Percentiles rank a stretch among this genome's conserved stretches.
Conservation (phyloP, 2,329 filamentous ascomycete genomes). For the Paracorniculantispora psalliotae region DNA sequence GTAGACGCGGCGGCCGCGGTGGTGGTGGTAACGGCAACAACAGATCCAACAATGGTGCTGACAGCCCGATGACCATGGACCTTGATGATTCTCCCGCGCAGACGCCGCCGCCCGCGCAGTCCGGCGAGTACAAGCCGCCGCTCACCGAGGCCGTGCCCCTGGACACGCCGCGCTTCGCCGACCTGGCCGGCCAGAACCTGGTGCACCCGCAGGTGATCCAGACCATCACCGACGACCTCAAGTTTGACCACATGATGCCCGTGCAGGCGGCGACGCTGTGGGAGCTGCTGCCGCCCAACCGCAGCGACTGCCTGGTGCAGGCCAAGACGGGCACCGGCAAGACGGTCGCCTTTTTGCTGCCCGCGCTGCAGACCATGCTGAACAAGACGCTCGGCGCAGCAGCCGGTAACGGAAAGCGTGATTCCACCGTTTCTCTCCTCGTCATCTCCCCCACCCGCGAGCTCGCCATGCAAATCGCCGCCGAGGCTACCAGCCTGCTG, state of each 20-base stretch:
- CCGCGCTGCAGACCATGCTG: conserved; percentile 75
- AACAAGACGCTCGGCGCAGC: conserved; percentile 28
- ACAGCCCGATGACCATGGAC: conserved; percentile 7
- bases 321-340: conserved; percentile 87
- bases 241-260: conserved; percentile 49
- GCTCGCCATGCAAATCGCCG: conserved; percentile 63
- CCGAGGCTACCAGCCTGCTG: conserved; percentile 66
- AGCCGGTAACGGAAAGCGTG: conserved; percentile 22
- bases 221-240: conserved; percentile 44
- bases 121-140: conserved; percentile 14
- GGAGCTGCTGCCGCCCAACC: conserved; percentile 40
- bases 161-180: conserved; percentile 43
- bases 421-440: conserved; percentile 50
- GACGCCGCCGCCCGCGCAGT: background rate
- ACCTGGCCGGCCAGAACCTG: conserved; percentile 35
- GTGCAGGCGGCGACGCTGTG: conserved; percentile 49
- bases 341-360: conserved; percentile 76
- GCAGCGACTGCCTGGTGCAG: conserved; percentile 61
- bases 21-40: background rate
- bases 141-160: conserved; percentile 35
- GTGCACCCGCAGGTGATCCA: conserved; percentile 43
- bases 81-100: background rate
- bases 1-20: conserved; percentile 1
- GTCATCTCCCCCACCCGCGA: conserved; percentile 68
- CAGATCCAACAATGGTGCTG: background rate